These are phyloP conservation scores for Aspergillus latus DNA, from an alignment of 2,329 filamentous ascomycete genomes.

Conservation along the genomic window DNA sequence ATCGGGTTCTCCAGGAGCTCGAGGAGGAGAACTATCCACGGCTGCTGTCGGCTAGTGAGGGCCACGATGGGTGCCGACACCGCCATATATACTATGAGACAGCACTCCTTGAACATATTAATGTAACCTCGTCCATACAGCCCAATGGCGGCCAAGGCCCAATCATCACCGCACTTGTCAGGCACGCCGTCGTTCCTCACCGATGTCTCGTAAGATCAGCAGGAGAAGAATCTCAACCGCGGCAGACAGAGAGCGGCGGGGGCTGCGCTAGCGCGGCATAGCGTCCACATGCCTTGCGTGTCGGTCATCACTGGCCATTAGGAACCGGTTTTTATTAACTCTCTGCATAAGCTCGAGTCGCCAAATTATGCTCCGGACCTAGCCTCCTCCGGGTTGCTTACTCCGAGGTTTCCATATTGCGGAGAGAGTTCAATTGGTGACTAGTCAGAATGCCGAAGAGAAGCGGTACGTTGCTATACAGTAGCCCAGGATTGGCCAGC, in stretches of 20 bases:
- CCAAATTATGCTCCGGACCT: neutral
- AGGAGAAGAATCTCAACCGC: neutral
- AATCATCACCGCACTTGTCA: neutral
- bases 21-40: neutral
- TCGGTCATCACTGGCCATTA: neutral
- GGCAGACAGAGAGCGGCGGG: neutral
- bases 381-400: neutral
- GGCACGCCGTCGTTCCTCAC: conserved; percentile 1
- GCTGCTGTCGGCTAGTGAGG: neutral
- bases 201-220: neutral
- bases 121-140: neutral
- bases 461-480: neutral
- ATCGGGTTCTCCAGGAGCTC: neutral
- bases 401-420: neutral
- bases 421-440: neutral
- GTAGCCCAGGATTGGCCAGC: neutral
- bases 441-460: neutral
- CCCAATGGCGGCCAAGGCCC: neutral
- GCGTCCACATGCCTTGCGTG: neutral
- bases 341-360: neutral
- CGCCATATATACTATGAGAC: neutral
- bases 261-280: neutral
- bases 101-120: neutral
- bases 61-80: neutral
- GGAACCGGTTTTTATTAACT: neutral